Evolutionary conservation across 2,329 filamentous ascomycete species (phyloP), one percentile per base, ranked within the genome.

Genomic region (Cladophialophora psammophila): DNA sequence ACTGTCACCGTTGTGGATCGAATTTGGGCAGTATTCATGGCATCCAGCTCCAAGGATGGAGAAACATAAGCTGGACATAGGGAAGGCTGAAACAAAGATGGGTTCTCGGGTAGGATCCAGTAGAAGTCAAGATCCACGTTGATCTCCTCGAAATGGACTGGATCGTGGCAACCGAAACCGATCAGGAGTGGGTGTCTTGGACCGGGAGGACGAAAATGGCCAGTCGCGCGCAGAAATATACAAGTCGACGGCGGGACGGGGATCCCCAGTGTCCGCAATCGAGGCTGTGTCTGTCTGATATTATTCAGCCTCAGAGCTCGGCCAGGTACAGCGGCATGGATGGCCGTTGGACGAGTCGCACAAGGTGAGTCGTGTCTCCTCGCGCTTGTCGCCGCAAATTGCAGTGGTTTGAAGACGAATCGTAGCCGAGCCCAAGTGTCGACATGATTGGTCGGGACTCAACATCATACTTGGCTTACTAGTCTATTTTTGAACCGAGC

Each of bases 1-100:
- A 48, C 18, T 64, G 40, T 95, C 54, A 87, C 90, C 2, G 88
- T 90, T 72, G 91, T 90, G 1, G 85, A 90, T 64, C 89, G 88
- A 0, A 86, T 95, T 66, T 97, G 94, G 94, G 90, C 92, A 53
- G 86, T 96, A 85, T 89, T 13, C 79, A 74, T 74, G 66, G 45
- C 31, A 48, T 75, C 58, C 35, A 58, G 40, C 40, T 54, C 13
- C 65, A 58, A 58, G 65, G 45, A 60, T 66, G 50, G 12, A 34
- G 64, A 45, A 36, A 35, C 35, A 52, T 38, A 34, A 35, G 48
- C 62, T 60, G 32, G 34, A 57, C 15, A 52, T 58, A 63, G 65
- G 50, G 58, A 65, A 69, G 68, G 68, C 65, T 67, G 68, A 67
- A 65, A 67, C 61, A 36, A 31, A 55, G 53, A 55, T 55, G 31